phyloP scores from a whole-genome alignment of 2,329 filamentous ascomycete genomes.

The Phialophora verrucosa region DNA sequence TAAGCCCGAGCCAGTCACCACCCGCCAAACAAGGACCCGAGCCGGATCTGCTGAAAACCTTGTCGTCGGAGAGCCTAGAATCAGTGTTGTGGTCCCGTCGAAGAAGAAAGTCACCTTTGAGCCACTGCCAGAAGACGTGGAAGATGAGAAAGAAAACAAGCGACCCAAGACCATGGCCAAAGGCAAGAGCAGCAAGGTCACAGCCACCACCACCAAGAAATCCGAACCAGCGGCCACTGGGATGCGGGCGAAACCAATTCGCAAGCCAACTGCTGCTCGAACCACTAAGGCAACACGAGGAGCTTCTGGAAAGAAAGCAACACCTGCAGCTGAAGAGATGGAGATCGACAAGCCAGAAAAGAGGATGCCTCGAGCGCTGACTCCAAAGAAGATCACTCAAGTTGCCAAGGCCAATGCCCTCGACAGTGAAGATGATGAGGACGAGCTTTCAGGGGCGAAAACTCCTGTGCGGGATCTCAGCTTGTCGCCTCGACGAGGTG shows the following conservation, averaged over 20 bases:
- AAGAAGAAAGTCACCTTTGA: slow-evolving; percentile 57
- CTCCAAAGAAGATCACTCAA: slow-evolving; percentile 57
- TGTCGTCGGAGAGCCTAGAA: slow-evolving; percentile 15
- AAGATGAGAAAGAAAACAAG: slow-evolving; percentile 51
- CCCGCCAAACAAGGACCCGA: slow-evolving; percentile 35
- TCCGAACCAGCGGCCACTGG: slow-evolving; percentile 44
- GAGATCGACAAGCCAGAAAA: slow-evolving; percentile 39
- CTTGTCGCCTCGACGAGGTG: slow-evolving; percentile 45
- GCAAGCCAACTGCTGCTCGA: slow-evolving; percentile 47
- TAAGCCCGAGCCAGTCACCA: slow-evolving; percentile 15
- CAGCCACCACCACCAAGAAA: slow-evolving; percentile 38
- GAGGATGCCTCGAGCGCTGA: slow-evolving; percentile 45
- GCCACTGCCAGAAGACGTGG: slow-evolving; percentile 44
- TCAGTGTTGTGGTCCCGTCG: slow-evolving; percentile 34
- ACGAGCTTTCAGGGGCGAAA: slow-evolving; percentile 50
- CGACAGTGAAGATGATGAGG: slow-evolving; percentile 46
- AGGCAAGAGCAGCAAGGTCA: slow-evolving; percentile 40
- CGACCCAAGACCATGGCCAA: slow-evolving; percentile 38
- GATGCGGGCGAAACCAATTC: slow-evolving; percentile 53
- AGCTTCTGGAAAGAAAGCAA: slow-evolving; percentile 31
- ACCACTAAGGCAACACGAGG: slow-evolving; percentile 43
- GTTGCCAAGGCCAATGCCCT: slow-evolving; percentile 50
- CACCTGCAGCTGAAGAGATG: slow-evolving; percentile 17
- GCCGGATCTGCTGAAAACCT: slow-evolving; percentile 27
- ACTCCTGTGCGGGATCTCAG: slow-evolving; percentile 43